Percentiles rank a stretch among this genome's conserved stretches.
These are phyloP conservation scores for Komagataella populi DNA, from an alignment of 805 yeast species.

Conservation along the genomic window DNA sequence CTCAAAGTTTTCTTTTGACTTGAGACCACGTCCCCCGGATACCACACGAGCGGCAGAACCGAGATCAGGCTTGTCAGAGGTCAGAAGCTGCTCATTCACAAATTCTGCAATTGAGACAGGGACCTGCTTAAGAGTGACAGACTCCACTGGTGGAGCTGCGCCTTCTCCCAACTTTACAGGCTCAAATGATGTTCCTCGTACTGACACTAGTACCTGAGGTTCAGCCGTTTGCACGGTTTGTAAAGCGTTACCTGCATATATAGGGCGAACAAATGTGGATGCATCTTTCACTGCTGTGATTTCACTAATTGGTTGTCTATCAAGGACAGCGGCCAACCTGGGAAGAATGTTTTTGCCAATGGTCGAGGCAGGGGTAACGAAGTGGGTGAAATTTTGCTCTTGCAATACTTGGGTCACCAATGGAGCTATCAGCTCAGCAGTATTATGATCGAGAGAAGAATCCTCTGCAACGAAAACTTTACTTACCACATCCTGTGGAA, in stretches of 20 bases:
- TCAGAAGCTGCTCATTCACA: conserved; percentile 61
- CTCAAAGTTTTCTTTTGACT: conserved; percentile 80
- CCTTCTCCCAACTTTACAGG: conserved; percentile 14
- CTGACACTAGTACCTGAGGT: conserved; percentile 52
- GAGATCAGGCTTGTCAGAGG: conserved; percentile 83
- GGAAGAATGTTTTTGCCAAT: conserved; percentile 83
- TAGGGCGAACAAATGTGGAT: conserved; percentile 79
- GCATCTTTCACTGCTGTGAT: conserved; percentile 52
- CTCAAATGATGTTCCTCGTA: conserved; percentile 70
- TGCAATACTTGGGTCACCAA: conserved; percentile 32
- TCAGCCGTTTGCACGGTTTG: conserved; percentile 70
- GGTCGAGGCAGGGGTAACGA: conserved; percentile 72
- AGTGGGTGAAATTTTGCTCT: conserved; percentile 42
- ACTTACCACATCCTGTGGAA: conserved; percentile 36
- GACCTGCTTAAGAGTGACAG: conserved; percentile 23
- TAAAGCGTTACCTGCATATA: conserved; percentile 91
- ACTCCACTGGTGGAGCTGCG: conserved; percentile 29
- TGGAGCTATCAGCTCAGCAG: conserved; percentile 79
- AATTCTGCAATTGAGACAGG: conserved; percentile 36
- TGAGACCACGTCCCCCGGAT: conserved; percentile 90
- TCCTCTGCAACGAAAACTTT: conserved; percentile 49
- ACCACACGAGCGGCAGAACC: conserved; percentile 73
- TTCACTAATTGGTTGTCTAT: conserved; percentile 82
- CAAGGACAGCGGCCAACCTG: conserved; percentile 72
- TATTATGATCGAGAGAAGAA: conserved; percentile 45